These are phyloP conservation scores for Annulohypoxylon truncatum DNA, from an alignment of 2,329 filamentous ascomycete genomes.

Conservation along the genomic window DNA sequence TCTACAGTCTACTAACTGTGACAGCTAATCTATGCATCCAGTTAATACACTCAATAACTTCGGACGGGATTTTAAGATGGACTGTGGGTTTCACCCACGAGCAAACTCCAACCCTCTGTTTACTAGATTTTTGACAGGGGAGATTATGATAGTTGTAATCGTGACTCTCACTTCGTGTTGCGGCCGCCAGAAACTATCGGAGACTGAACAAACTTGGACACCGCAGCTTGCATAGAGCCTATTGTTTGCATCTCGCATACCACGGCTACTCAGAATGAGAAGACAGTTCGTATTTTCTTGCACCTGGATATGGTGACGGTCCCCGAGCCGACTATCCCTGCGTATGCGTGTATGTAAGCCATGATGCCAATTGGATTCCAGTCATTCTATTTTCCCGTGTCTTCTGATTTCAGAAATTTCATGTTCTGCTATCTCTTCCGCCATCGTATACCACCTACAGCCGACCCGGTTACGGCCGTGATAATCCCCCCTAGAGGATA, in stretches of 20 bases:
- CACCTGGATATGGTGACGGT: neutral
- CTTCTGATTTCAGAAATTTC: neutral
- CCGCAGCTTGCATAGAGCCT: slow-evolving; percentile 30
- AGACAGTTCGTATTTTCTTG: neutral
- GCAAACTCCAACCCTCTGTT: neutral
- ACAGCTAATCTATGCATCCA: neutral
- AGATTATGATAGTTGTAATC: neutral
- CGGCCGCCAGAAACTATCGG: neutral
- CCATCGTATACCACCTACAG: neutral
- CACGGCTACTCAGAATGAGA: neutral
- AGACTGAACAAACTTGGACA: slow-evolving; percentile 7
- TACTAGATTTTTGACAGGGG: neutral
- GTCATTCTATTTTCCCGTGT: neutral
- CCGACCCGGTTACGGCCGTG: neutral
- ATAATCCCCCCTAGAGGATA: neutral
- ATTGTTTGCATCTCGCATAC: slow-evolving; percentile 7
- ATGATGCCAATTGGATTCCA: neutral
- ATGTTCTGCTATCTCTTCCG: neutral
- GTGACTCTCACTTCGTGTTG: neutral
- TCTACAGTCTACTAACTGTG: neutral
- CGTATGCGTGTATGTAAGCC: neutral
- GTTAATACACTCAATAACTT: neutral
- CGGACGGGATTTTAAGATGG: neutral
- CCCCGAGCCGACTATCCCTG: neutral
- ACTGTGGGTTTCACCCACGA: neutral